Evolutionary conservation across 495 filamentous ascomycete genomes (phyloP), one percentile per base, ranked within the genome.

Genomic region (Hyaloscypha finlandica): DNA sequence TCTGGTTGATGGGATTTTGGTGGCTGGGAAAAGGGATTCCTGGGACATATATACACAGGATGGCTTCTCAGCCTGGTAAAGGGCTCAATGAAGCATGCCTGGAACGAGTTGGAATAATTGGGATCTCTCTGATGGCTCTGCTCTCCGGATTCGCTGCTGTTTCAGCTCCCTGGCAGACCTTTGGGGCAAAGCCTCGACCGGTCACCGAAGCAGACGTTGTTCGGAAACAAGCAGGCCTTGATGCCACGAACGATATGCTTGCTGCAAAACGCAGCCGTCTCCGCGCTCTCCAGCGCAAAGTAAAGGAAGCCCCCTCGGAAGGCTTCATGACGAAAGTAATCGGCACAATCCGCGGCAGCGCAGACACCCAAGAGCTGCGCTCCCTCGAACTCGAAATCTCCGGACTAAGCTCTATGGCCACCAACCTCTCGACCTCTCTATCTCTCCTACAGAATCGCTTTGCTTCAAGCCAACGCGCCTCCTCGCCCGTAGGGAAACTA

Each of bases 71-170:
- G 53, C 61, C 71, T 64, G 78, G 74, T 4, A 78, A 86, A 68
- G 80, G 79, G 45, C 73, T 93, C 64, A 86, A 82, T 60, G 86
- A 92, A 73, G 91, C 88, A 30, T 92, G 90, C 77, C 79, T 94
- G 53, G 90, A 92, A 75, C 79, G 91, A 42, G 87, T 95, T 20
- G 91, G 90, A 19, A 85, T 94, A 37, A 90, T 93, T 71, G 92
- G 92, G 14, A 90, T 94, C 35, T 89, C 87, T 60, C 78, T 92
- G 37, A 94, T 95, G 92, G 91, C 91, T 9, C 79, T 91, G 25
- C 79, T 95, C 37, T 90, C 91, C 22, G 92, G 92, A 12, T 95
- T 94, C 72, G 92, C 91, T 29, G 90, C 89, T 29, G 88, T 95
- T 45, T 90, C 88, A 55, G 88, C 88, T 9, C 86, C 91, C 31